Percentiles rank a stretch among this genome's conserved stretches.
Conservation (phyloP, 2,329 filamentous ascomycete genomes). For the Venturiaceae sp. region DNA sequence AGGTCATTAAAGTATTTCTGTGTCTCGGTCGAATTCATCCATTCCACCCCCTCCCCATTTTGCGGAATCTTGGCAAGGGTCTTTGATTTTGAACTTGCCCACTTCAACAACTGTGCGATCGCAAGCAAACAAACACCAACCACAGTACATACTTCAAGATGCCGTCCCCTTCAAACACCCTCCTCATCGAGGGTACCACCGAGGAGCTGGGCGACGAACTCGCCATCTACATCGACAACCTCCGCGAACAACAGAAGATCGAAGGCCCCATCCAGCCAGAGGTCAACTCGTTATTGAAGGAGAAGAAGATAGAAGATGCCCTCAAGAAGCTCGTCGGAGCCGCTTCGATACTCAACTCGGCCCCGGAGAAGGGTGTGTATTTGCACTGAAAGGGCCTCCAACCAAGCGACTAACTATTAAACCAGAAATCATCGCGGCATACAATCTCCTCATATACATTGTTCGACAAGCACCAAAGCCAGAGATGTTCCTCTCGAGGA, state of each 20-base stretch:
- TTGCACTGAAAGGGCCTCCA: conserved; percentile 10
- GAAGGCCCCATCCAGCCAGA: conserved; percentile 48
- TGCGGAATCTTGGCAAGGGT: too few relatives aligned
- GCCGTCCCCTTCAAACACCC: conserved; percentile 52
- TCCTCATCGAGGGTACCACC: conserved; percentile 82
- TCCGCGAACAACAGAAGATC: conserved; percentile 54
- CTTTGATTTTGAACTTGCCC: neutral
- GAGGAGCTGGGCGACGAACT: conserved; percentile 90
- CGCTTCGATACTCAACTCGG: conserved; percentile 66
- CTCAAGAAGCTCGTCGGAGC: conserved; percentile 83
- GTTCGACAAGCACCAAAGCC: conserved; percentile 77
- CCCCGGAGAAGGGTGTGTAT: conserved; percentile 68
- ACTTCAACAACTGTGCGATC: neutral
- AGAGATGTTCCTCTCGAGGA: conserved; percentile 74
- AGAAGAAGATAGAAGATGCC: conserved; percentile 67
- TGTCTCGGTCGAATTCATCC: too few relatives aligned
- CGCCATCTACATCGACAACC: conserved; percentile 82
- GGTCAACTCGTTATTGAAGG: conserved; percentile 59
- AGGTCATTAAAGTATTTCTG: too few relatives aligned
- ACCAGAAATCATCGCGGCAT: conserved; percentile 81
- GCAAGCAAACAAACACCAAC: neutral
- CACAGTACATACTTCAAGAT: conserved; percentile 24
- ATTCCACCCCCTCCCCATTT: too few relatives aligned
- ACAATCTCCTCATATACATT: conserved; percentile 94
- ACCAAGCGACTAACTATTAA: conserved; percentile 8